phyloP scores from a whole-genome alignment of 257 asterid genomes.

The Solanum ahanhuiri region DNA sequence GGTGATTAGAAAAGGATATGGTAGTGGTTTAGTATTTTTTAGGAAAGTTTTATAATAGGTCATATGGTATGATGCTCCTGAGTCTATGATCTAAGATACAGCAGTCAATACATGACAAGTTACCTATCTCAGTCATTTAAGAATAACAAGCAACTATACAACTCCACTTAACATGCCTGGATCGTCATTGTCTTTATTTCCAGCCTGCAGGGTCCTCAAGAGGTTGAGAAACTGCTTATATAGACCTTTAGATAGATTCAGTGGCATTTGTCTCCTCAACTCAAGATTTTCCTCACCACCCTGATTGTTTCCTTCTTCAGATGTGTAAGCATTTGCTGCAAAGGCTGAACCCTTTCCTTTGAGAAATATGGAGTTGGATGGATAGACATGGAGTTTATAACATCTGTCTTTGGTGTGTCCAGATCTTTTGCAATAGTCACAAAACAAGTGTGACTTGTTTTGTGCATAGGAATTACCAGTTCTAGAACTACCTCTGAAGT shows the following conservation, averaged over 20 bases:
- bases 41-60: background rate
- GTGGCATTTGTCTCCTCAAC: background rate
- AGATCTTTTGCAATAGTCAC: background rate
- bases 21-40: background rate
- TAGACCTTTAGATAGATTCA: background rate
- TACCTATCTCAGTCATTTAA: background rate
- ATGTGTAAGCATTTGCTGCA: background rate
- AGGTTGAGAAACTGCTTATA: background rate
- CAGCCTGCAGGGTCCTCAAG: background rate
- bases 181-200: background rate
- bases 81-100: background rate
- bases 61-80: background rate
- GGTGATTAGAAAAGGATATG: background rate
- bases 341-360: background rate
- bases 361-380: background rate
- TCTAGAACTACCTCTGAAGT: background rate
- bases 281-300: background rate
- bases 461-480: background rate
- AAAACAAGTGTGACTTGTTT: background rate
- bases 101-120: background rate
- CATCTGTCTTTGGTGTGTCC: background rate
- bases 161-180: background rate
- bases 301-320: background rate
- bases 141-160: background rate
- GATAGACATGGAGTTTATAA: background rate